Base-by-base conservation (phyloP, 306 rosid genomes). In the Begonia loranthoides region DNA sequence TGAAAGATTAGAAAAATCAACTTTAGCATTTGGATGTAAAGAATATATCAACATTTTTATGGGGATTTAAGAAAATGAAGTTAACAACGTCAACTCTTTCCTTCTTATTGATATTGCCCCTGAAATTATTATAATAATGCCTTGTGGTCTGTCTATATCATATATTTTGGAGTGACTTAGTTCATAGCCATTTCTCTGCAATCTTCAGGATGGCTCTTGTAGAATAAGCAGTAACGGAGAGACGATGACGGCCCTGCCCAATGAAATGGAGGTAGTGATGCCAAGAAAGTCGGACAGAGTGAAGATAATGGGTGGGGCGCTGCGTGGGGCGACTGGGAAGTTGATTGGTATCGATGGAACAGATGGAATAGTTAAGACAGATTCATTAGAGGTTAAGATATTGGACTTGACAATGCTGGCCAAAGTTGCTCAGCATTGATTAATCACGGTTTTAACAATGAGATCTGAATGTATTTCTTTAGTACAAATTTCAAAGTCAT, bases 271-370 rank as follows among this genome's bases (percentile, higher is more conserved):
- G 64, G 77, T 73, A 5, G 90, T 92, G 16, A 84, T 71, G 12
- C 99, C 99, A 0, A 78, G 83, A 65, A 92, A 92, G 62, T 73
- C 70, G 0, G 96, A 92, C 70, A 79, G 80, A 57, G 76, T 92
- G 52, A 92, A 92, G 71, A 86, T 92, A 49, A 78, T 83, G 87
- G 94, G 84, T 15, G 96, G 99, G 13, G 62, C 83, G 19, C 41
- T 86, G 45, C 92, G 99, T 1, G 99, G 99, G 59, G 65, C 87
- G 55, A 86, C 96, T 0, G 99, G 99, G 50, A 92, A 92, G 78
- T 81, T 92, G 75, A 92, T 92, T 15, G 99, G 99, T 61, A 93
- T 92, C 15, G 99, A 92, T 59, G 99, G 96, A 21, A 86, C 88
- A 11, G 99, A 92, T 51, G 99, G 99, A 21, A 92, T 92, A 64